These are phyloP conservation scores for Eucommia ulmoides DNA, from an alignment of 257 asterid species.

Conservation along the genomic window DNA sequence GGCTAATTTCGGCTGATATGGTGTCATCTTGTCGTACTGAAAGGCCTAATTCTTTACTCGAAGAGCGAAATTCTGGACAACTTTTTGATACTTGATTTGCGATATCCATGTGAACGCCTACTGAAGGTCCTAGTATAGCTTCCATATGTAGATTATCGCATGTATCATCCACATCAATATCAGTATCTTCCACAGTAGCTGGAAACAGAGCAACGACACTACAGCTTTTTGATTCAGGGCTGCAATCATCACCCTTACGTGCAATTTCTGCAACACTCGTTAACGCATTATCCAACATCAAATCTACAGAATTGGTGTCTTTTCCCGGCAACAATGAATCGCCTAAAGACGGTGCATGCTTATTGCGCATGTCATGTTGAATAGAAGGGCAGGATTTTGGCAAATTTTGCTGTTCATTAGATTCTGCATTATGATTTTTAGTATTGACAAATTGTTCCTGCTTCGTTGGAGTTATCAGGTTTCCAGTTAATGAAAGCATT, in stretches of 20 bases:
- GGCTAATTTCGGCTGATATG: conserved; percentile 5
- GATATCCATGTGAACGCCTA: conserved; percentile 10
- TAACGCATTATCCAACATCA: conserved; percentile 12
- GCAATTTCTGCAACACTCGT: conserved; percentile 15
- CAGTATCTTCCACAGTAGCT: conserved; percentile 17
- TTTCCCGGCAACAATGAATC: conserved; percentile 11
- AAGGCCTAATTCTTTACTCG: background rate
- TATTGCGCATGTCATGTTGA: conserved; percentile 13
- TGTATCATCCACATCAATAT: conserved; percentile 18
- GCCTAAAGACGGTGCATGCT: conserved; percentile 9
- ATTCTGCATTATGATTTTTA: conserved; percentile 10
- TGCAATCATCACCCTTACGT: conserved; percentile 10
- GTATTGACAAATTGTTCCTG: background rate
- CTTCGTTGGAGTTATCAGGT: conserved; percentile 5
- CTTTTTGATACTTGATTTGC: background rate
- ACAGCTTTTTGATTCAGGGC: conserved; percentile 19
- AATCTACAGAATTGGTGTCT: conserved; percentile 15
- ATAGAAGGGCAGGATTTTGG: conserved; percentile 15
- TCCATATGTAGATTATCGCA: conserved; percentile 12
- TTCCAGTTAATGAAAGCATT: conserved; percentile 19
- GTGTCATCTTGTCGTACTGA: conserved; percentile 7
- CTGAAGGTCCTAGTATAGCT: conserved; percentile 15
- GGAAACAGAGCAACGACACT: conserved; percentile 16
- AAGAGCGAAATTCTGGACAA: conserved; percentile 3
- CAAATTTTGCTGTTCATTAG: conserved; percentile 14